These are phyloP conservation scores for Alternaria triticimaculans DNA, from an alignment of 2,329 filamentous ascomycete species.

Conservation along the genomic window DNA sequence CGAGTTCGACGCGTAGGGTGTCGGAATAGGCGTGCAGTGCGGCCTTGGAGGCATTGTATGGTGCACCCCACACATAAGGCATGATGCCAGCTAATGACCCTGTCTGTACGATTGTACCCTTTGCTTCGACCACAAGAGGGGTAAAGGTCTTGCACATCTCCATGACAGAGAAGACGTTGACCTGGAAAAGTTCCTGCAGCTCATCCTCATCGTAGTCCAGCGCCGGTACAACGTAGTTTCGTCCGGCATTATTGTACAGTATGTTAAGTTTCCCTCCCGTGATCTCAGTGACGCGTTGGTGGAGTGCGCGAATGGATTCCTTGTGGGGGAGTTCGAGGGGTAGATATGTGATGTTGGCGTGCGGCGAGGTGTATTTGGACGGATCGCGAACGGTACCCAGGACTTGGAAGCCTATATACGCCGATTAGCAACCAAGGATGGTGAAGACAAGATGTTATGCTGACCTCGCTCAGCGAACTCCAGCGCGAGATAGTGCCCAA, in stretches of 20 bases:
- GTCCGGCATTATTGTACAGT: slow-evolving; percentile 65
- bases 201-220: slow-evolving; percentile 57
- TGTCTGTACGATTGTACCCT: slow-evolving; percentile 56
- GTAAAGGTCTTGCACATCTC: slow-evolving; percentile 63
- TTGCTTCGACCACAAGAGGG: slow-evolving; percentile 58
- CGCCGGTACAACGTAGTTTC: slow-evolving; percentile 65
- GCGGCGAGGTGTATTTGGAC: slow-evolving; percentile 55
- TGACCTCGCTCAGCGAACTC: slow-evolving; percentile 60
- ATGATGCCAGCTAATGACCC: slow-evolving; percentile 54
- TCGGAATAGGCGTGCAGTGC: slow-evolving; percentile 65
- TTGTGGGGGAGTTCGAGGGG: slow-evolving; percentile 60
- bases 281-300: slow-evolving; percentile 54
- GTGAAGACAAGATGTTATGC: background rate
- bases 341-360: slow-evolving; percentile 61
- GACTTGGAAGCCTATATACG: slow-evolving; percentile 57
- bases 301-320: slow-evolving; percentile 57
- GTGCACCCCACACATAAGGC: slow-evolving; percentile 43
- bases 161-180: slow-evolving; percentile 65
- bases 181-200: slow-evolving; percentile 39
- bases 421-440: background rate
- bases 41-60: slow-evolving; percentile 66
- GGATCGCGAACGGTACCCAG: slow-evolving; percentile 64
- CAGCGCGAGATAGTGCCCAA: slow-evolving; percentile 64
- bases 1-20: slow-evolving; percentile 64
- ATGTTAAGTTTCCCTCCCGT: slow-evolving; percentile 61